A percentile compares a stretch with the other conserved stretches of the same genome.
These are phyloP conservation scores for Hymenoscyphus albidus DNA, from an alignment of 2,329 filamentous ascomycete genomes.

Conservation along the genomic window DNA sequence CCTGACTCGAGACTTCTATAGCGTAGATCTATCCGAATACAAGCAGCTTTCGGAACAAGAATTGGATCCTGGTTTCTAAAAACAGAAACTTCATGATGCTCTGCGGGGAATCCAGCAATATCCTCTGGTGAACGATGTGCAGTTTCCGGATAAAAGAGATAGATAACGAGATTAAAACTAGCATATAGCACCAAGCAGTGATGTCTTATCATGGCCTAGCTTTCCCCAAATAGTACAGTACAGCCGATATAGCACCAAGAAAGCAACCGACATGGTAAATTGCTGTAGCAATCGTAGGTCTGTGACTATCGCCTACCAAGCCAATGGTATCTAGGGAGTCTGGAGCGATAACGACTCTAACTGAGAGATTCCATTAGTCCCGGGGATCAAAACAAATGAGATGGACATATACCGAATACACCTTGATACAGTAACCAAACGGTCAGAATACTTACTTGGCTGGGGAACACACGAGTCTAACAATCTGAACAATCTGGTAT, in stretches of 20 bases:
- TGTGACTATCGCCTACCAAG: slow-evolving; percentile 35
- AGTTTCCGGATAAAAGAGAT: slow-evolving; percentile 51
- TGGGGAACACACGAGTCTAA: not conserved
- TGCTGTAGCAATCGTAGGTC: slow-evolving; percentile 42
- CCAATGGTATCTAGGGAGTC: slow-evolving; percentile 42
- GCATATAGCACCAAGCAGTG: slow-evolving; percentile 35
- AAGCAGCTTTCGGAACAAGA: not conserved
- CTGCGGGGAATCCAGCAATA: slow-evolving; percentile 49
- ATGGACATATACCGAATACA: not conserved
- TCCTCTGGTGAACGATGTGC: slow-evolving; percentile 47
- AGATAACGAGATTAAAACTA: slow-evolving; percentile 41
- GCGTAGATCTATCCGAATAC: not conserved
- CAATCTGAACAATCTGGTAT: not conserved
- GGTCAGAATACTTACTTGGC: too few species aligned
- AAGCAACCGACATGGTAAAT: slow-evolving; percentile 44
- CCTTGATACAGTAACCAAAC: not conserved
- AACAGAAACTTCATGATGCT: slow-evolving; percentile 23
- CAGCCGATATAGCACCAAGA: slow-evolving; percentile 38
- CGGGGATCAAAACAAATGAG: not conserved
- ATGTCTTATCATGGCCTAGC: slow-evolving; percentile 50
- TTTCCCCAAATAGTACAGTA: slow-evolving; percentile 48
- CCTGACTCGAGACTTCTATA: too few species aligned
- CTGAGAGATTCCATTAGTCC: slow-evolving; percentile 1
- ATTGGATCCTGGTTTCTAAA: slow-evolving; percentile 15
- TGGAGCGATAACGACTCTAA: slow-evolving; percentile 42